These are phyloP conservation scores for Glycine latifolia DNA, from an alignment of 306 rosid species.

Conservation along the genomic window DNA sequence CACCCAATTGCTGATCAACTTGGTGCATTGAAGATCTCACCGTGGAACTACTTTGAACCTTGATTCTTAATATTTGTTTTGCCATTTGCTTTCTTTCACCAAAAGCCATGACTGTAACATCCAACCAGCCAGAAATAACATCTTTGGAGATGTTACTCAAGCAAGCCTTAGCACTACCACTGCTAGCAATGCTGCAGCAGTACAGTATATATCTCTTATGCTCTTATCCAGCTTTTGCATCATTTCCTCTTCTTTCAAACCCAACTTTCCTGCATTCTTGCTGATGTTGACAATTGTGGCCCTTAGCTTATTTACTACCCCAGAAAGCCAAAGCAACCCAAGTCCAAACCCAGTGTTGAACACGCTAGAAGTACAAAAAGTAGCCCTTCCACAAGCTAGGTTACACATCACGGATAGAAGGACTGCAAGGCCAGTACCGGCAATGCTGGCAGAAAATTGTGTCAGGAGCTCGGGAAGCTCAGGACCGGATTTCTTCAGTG, in stretches of 20 bases:
- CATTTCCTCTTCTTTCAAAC: constrained; percentile 69
- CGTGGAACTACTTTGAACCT: constrained; percentile 2
- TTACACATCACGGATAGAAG: constrained; percentile 68
- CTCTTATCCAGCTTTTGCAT: constrained; percentile 65
- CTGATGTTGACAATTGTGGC: constrained; percentile 57
- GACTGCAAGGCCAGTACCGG: constrained; percentile 86
- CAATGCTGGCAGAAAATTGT: constrained; percentile 76
- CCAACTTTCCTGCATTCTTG: constrained; percentile 65
- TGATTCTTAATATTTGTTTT: not conserved
- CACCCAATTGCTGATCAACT: not conserved
- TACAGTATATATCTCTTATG: constrained; percentile 63
- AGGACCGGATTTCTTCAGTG: constrained; percentile 75
- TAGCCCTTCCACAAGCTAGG: constrained; percentile 65
- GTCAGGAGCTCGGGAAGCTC: constrained; percentile 84
- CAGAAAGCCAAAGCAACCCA: constrained; percentile 86
- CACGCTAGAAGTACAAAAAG: constrained; percentile 66
- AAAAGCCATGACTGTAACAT: constrained; percentile 13
- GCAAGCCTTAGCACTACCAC: constrained; percentile 70
- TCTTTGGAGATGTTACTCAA: constrained; percentile 53
- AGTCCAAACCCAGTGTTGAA: constrained; percentile 68
- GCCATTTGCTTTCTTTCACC: not conserved
- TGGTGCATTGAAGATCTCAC: constrained; percentile 26
- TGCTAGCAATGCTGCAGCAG: constrained; percentile 72
- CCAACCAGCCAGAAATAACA: constrained; percentile 18
- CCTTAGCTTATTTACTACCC: constrained; percentile 74